Percentiles rank a stretch among this genome's conserved stretches.
Conservation (phyloP, 208 protist species). For the Phytomonas sp. region DNA sequence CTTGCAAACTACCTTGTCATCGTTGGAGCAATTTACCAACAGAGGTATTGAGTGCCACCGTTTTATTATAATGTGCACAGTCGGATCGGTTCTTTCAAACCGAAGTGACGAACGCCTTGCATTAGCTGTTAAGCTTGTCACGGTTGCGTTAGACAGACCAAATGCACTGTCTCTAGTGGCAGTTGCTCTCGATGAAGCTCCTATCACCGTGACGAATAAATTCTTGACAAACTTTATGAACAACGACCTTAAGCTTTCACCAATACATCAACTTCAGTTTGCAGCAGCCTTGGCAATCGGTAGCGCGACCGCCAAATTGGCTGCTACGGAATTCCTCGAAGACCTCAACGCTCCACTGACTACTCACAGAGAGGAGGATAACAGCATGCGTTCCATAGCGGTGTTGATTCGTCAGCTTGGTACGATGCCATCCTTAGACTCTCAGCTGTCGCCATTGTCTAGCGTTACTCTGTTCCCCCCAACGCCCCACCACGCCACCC, state of each 20-base stretch:
- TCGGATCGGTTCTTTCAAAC: conserved; percentile 18
- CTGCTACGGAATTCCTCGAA: conserved; percentile 49
- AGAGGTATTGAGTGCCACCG: conserved; percentile 48
- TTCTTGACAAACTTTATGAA: conserved; percentile 47
- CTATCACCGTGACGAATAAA: conserved; percentile 30
- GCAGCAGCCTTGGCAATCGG: conserved; percentile 55
- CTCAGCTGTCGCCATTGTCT: conserved; percentile 33
- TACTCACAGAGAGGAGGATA: conserved; percentile 49
- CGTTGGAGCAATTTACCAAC: conserved; percentile 53
- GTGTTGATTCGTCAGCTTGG: conserved; percentile 62
- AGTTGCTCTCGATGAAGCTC: conserved; percentile 9
- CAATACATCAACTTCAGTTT: conserved; percentile 67
- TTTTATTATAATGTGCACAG: conserved; percentile 37
- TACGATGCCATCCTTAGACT: conserved; percentile 28
- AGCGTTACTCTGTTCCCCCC: conserved; percentile 7
- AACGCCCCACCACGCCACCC: conserved; percentile 14
- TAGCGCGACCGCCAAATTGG: conserved; percentile 37
- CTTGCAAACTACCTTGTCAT: conserved; percentile 56
- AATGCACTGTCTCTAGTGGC: conserved; percentile 50
- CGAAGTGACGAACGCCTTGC: conserved; percentile 26
- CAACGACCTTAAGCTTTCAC: conserved; percentile 52
- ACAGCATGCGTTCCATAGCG: conserved; percentile 31
- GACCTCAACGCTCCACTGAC: conserved; percentile 40
- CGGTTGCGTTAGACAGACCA: conserved; percentile 42
- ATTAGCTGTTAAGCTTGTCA: conserved; percentile 53